Percentiles rank a stretch among this genome's conserved stretches.
Evolutionary conservation across 2,329 filamentous ascomycete genomes (phyloP).

Genomic region (Thielaviopsis populi): DNA sequence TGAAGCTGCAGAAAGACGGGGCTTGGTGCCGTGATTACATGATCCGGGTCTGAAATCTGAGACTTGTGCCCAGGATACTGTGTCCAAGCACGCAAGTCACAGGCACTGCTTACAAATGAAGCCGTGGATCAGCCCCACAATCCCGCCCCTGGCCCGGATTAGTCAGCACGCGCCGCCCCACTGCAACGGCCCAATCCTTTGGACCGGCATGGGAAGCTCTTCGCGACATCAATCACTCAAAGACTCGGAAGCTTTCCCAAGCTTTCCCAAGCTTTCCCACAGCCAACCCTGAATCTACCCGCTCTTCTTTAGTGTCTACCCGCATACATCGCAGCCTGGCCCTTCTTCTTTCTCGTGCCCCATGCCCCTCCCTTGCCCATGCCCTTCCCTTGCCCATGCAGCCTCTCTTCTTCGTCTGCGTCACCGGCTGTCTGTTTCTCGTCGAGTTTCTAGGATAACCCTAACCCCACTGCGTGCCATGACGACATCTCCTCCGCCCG

Average conservation of each 20-base stretch:
- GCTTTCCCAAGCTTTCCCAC: background rate
- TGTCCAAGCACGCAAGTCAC: background rate
- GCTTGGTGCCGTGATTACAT: too few species aligned
- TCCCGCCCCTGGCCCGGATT: background rate
- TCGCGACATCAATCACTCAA: too few species aligned
- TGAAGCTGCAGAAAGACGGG: background rate
- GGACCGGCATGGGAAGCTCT: too few species aligned
- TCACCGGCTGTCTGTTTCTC: background rate
- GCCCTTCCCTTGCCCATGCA: background rate
- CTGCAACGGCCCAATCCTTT: background rate
- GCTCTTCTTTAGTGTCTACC: background rate
- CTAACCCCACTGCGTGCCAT: conserved; percentile 6
- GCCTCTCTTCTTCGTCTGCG: background rate
- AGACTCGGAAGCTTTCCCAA: background rate
- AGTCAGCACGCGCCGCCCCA: background rate
- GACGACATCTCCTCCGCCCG: background rate
- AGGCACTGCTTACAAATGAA: background rate
- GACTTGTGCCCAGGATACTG: too few species aligned
- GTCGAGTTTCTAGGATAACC: background rate
- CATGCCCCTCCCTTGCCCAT: too few species aligned
- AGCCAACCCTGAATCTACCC: background rate
- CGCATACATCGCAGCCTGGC: background rate
- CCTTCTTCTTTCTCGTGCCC: too few species aligned
- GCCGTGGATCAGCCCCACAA: background rate
- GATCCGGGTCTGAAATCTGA: too few species aligned